phyloP scores from a whole-genome alignment of 176 grass and related monocot genomes.

The Cocos nucifera region DNA sequence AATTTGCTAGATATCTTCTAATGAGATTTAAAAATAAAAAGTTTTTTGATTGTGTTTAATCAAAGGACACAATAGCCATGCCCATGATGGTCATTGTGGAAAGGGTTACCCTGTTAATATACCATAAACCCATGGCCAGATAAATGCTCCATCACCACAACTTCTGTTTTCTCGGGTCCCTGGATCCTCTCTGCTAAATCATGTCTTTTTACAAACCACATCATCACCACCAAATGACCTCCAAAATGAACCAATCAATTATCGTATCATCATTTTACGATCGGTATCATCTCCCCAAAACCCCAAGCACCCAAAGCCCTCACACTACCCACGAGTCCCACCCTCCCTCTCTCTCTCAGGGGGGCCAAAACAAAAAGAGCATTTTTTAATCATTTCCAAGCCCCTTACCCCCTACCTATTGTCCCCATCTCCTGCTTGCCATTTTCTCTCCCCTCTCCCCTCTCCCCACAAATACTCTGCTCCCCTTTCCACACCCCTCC shows the following conservation, averaged over 20 bases:
- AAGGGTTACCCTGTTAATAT: too few relatives aligned
- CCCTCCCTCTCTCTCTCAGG: too few relatives aligned
- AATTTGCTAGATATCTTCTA: too few relatives aligned
- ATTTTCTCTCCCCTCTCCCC: neutral
- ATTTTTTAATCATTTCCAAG: neutral
- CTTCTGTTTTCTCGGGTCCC: too few relatives aligned
- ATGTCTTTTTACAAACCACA: neutral
- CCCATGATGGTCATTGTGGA: too few relatives aligned
- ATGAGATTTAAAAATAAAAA: too few relatives aligned
- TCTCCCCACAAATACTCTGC: slow-evolving; percentile 1
- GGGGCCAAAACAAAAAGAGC: too few relatives aligned
- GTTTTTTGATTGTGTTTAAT: too few relatives aligned
- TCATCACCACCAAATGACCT: neutral
- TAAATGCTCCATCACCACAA: too few relatives aligned
- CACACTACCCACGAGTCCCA: neutral
- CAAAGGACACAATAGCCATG: too few relatives aligned
- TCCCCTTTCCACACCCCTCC: neutral
- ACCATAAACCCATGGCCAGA: too few relatives aligned
- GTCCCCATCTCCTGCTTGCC: slow-evolving; percentile 2
- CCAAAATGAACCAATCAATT: neutral
- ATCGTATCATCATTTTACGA: neutral
- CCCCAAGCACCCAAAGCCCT: neutral
- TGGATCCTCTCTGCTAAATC: neutral
- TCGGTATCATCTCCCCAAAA: neutral
- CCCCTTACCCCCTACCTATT: neutral